Evolutionary conservation across 352 stramenopile species (phyloP), one percentile per base, ranked within the genome.

Genomic region (Thraustotheca clavata): DNA sequence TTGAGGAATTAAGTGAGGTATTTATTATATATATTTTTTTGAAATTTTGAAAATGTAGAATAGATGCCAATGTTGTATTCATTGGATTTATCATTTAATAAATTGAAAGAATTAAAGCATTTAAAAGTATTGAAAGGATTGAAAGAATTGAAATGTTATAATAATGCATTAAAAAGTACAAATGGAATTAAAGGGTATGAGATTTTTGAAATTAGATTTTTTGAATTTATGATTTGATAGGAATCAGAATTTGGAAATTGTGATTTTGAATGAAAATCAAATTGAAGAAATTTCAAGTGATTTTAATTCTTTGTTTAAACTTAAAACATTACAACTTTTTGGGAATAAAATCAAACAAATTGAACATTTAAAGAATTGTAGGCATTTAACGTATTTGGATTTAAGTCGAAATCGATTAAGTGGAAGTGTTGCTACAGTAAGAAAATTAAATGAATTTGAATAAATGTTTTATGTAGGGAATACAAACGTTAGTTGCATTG

Each of bases 31-130:
- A 3, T 59, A 29, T n/a, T 27, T 4, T 11, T 47, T 22, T 11
- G 55, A 55, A 31, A 18, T 12, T 8, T 70, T 32, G 34, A 47
- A 24, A 40, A 14, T 55, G 29, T 9, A 14, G 43, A 16, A 43
- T 34, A 91, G 80, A 70, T 91, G 1, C 72, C 76, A 2, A 89
- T 87, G 62, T 63, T 92, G 16, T 87, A 76, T 59, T 83, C 79
- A 11, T 66, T 92, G 24, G 83, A 92, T 49, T 71, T 92, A 34
- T 92, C 81, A 5, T 92, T 92, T 71, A 90, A 92, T 60, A 71
- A 69, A 16, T 65, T 92, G 29, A 75, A 67, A 32, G 73, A 68
- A 27, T 70, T 90, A 11, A 66, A 73, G 43, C 87, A 88, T 48
- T 67, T 90, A 18, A 67, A 72, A n/a, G 87, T 78, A 2, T 74